Evolutionary conservation across 371 early-diverging fungal genomes (phyloP).

Genomic region (Entomophthora muscae): DNA sequence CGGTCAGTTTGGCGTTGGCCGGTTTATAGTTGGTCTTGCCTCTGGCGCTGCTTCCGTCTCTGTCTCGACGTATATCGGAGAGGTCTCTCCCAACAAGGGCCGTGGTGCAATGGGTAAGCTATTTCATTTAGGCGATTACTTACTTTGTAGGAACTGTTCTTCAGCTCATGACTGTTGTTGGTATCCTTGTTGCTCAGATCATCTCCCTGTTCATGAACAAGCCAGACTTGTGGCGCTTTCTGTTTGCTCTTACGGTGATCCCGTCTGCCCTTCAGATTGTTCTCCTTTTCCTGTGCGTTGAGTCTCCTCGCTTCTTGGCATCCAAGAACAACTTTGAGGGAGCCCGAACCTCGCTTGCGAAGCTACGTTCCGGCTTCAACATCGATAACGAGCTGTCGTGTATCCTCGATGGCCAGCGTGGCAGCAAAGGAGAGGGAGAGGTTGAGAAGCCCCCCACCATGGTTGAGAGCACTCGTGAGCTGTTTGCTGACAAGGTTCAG

Average conservation of each 20-base stretch:
- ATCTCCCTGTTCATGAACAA: slow-evolving; percentile 33
- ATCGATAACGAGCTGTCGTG: slow-evolving; percentile 40
- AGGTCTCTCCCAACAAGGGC: slow-evolving; percentile 33
- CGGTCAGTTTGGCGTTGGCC: slow-evolving; percentile 46
- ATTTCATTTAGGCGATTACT: background rate
- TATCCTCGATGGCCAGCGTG: slow-evolving; percentile 16
- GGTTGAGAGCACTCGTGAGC: slow-evolving; percentile 16
- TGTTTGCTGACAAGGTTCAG: slow-evolving; percentile 19
- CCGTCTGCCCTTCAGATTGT: slow-evolving; percentile 47
- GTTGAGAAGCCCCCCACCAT: slow-evolving; percentile 1
- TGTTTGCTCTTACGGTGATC: slow-evolving; percentile 37
- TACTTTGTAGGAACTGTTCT: slow-evolving; percentile 24
- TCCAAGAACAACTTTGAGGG: slow-evolving; percentile 34
- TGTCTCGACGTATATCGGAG: slow-evolving; percentile 72
- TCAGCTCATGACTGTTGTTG: slow-evolving; percentile 61
- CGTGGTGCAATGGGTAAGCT: slow-evolving; percentile 40
- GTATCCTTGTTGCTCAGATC: slow-evolving; percentile 47
- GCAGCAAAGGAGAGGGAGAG: slow-evolving; percentile 3
- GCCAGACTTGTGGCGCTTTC: slow-evolving; percentile 46
- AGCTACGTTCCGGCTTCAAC: slow-evolving; percentile 33
- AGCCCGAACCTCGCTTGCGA: slow-evolving; percentile 31
- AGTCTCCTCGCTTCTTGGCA: slow-evolving; percentile 57
- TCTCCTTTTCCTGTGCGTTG: slow-evolving; percentile 50
- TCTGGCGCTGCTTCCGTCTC: slow-evolving; percentile 67
- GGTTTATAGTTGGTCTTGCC: slow-evolving; percentile 60